Evolutionary conservation across 495 filamentous ascomycete genomes (phyloP), one percentile per base, ranked within the genome.

Genomic region (Xylaria grammica): DNA sequence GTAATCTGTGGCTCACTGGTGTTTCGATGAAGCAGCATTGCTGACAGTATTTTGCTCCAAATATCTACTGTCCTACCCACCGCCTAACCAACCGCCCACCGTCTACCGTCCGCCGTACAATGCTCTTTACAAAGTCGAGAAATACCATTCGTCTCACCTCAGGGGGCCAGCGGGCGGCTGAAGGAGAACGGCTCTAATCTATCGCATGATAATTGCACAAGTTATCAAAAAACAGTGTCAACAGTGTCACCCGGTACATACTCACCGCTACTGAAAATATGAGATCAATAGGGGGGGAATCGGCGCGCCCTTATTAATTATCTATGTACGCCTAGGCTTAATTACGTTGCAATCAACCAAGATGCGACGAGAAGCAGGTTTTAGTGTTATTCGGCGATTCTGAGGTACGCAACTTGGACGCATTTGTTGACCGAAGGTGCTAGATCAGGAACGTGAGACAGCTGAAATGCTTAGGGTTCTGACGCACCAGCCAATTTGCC

Each of bases 1-100:
- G 71, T 65, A 68, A 64, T 62, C 50, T 36, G 60, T 52, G 60
- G 65, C 52, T 64, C 57, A 63, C 56, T 66, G 65, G 67, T 71
- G 68, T 67, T 64, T 62, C 53, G 71, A 45, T 46, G 56, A 60
- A 13, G 65, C 44, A 49, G 20, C 66, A 73, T 63, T 65, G 66
- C n/a, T n/a, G n/a, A n/a, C n/a, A n/a, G n/a, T n/a, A n/a, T n/a
- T n/a, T n/a, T n/a, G n/a, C n/a, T n/a, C n/a, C n/a, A n/a, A n/a
- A n/a, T n/a, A n/a, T n/a, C n/a, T n/a, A n/a, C n/a, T n/a, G n/a
- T n/a, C n/a, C n/a, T n/a, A n/a, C n/a, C n/a, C n/a, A n/a, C n/a
- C n/a, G n/a, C n/a, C 19, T 1, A 46, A 19, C 50, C 32, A 32
- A 52, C 29, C 29, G 19, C 10, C 26, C 10, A 44, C 40, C n/a